A percentile compares a stretch with the other conserved stretches of the same genome.
Evolutionary conservation across 2,329 filamentous ascomycete genomes (phyloP).

Genomic region (Talaromyces sp.): DNA sequence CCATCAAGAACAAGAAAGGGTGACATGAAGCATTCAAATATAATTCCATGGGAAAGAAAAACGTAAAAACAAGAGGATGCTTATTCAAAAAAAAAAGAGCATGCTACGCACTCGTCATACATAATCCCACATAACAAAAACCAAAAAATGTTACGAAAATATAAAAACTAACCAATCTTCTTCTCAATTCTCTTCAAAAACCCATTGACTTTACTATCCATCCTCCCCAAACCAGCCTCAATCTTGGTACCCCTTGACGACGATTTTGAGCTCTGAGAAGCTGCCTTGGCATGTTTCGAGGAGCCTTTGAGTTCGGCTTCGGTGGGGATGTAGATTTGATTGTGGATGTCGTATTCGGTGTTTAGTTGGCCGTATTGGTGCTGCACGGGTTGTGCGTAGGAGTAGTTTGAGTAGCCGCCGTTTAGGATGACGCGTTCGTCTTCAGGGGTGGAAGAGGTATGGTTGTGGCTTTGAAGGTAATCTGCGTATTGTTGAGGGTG

Average conservation of each 20-base stretch:
- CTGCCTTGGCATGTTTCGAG: conserved; percentile 30
- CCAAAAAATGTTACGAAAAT: background rate
- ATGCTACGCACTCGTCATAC: background rate
- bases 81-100: background rate
- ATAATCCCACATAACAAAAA: background rate
- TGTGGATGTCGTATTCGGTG: conserved; percentile 42
- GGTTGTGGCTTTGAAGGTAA: conserved; percentile 6
- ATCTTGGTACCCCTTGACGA: conserved; percentile 31
- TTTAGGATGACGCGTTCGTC: conserved; percentile 19
- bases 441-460: background rate
- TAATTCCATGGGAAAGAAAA: background rate
- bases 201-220: conserved; percentile 42
- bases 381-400: conserved; percentile 34
- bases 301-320: conserved; percentile 37
- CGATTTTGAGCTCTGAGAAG: conserved; percentile 30
- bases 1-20: background rate
- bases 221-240: conserved; percentile 33
- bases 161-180: conserved; percentile 23
- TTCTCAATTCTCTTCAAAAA: conserved; percentile 46
- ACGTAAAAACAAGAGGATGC: background rate
- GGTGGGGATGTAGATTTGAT: conserved; percentile 44
- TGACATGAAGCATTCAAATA: background rate
- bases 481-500: conserved; percentile 19
- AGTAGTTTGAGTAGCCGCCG: conserved; percentile 41
- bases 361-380: conserved; percentile 17